Evolutionary conservation across 768 basidiomycete genomes (phyloP), one percentile per base, ranked within the genome.

Genomic region (Calocybe cyanea): DNA sequence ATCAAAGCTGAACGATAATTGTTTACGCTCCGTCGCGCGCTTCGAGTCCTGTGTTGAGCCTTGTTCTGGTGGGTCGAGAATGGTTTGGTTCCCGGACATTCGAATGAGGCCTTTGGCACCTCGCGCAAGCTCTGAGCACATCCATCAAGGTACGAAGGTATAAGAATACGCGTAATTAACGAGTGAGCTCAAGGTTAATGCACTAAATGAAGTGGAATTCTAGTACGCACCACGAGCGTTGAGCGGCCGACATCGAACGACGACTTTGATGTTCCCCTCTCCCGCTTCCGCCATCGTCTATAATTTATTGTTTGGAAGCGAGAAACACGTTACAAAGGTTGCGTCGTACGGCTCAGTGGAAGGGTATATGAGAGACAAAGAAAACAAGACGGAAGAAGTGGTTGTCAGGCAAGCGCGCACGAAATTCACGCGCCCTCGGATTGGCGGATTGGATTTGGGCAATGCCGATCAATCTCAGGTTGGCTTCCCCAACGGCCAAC

Each of bases 241-340:
- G 69, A 98, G 85, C 43, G 95, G 95, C 56, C 95, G 79, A 75
- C 94, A 97, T 84, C 95, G 88, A 53, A 89, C 85, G 40, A 89
- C 87, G 66, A 92, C 88, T 72, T 91, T 91, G 76, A 91, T 91
- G 70, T 91, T 91, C 45, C 87, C 88, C 63, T 88, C 87, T 56
- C 85, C 87, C 57, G 73, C 75, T 65, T 88, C 87, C 45, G 81
- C 77, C 86, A 88, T 59, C 30, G 38, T 50, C 40, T 37, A 54
- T 25, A 41, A n/a, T 19, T 23, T 25, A 35, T 20, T 34, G 32
- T 14, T 6, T 6, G 34, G 43, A 38, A 41, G 35, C 42, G 41
- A 30, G 40, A 19, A 43, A 46, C 52, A 28, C 48, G 49, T 46
- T 50, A 35, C 43, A 24, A 17, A 36, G 20, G 42, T 20, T 17